Conservation (phyloP, 129 eudicot species). For the Scalesia atractyloides region DNA sequence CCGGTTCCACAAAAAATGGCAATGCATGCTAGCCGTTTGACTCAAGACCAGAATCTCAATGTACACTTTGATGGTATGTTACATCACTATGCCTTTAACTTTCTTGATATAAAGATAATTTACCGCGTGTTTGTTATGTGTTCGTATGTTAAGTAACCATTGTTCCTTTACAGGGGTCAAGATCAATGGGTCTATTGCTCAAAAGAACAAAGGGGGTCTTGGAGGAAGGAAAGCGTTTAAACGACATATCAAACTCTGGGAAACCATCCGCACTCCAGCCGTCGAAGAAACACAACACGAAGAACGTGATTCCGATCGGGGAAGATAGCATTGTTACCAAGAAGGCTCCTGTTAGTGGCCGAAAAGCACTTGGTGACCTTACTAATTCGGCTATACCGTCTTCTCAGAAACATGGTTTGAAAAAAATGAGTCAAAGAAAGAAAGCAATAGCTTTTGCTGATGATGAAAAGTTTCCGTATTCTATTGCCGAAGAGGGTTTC, state of each 20-base stretch:
- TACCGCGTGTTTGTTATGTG: not conserved
- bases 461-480: slow-evolving; percentile 30
- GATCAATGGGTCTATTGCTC: slow-evolving; percentile 30
- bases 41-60: slow-evolving; percentile 63
- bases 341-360: slow-evolving; percentile 44
- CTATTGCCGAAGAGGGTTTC: slow-evolving; percentile 50
- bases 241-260: slow-evolving; percentile 71
- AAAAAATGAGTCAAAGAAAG: slow-evolving; percentile 40
- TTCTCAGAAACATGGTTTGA: slow-evolving; percentile 32
- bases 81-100: not conserved
- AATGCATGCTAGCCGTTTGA: slow-evolving; percentile 36
- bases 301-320: slow-evolving; percentile 48
- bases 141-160: not conserved
- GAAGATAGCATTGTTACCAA: slow-evolving; percentile 46
- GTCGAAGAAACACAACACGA: slow-evolving; percentile 45
- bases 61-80: slow-evolving; percentile 52
- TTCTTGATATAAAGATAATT: not conserved
- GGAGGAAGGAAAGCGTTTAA: slow-evolving; percentile 74
- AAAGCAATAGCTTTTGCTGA: slow-evolving; percentile 35
- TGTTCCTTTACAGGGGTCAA: slow-evolving; percentile 25
- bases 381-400: slow-evolving; percentile 65
- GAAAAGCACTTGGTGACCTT: slow-evolving; percentile 75
- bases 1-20: slow-evolving; percentile 45
- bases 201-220: slow-evolving; percentile 43
- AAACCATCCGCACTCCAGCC: slow-evolving; percentile 54